phyloP scores from a whole-genome alignment of 2,329 filamentous ascomycete species.

The Neodidymelliopsis sp. region DNA sequence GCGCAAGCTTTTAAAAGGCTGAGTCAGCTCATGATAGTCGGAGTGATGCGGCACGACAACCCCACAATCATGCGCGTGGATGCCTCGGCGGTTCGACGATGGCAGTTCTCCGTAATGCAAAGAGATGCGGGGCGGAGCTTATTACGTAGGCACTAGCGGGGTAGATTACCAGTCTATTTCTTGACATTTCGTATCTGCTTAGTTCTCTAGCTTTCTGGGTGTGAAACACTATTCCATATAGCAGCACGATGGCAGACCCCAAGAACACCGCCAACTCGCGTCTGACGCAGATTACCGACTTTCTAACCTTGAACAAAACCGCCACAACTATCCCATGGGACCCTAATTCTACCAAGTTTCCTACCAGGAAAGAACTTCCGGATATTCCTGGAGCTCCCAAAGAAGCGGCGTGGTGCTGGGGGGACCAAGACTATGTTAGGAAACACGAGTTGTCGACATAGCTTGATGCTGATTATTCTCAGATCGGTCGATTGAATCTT shows the following conservation, averaged over 20 bases:
- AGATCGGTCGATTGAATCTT: slow-evolving; percentile 62
- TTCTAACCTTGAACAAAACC: slow-evolving; percentile 56
- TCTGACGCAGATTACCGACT: slow-evolving; percentile 55
- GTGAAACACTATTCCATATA: background rate
- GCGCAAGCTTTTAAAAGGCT: slow-evolving; percentile 7
- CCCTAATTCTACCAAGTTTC: slow-evolving; percentile 61
- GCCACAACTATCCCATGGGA: slow-evolving; percentile 61
- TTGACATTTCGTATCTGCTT: background rate
- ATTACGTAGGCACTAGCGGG: slow-evolving; percentile 12
- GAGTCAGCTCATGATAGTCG: slow-evolving; percentile 29
- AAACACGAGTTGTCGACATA: background rate
- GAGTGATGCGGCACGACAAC: slow-evolving; percentile 5
- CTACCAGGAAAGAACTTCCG: slow-evolving; percentile 61
- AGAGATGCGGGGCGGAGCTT: slow-evolving; percentile 17
- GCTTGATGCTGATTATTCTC: slow-evolving; percentile 22
- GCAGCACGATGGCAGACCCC: slow-evolving; percentile 41
- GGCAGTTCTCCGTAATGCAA: background rate
- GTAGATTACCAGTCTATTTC: slow-evolving; percentile 3
- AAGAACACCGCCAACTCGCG: slow-evolving; percentile 46
- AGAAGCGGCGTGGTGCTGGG: slow-evolving; percentile 68
- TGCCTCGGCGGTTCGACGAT: slow-evolving; percentile 23
- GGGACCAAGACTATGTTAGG: slow-evolving; percentile 59
- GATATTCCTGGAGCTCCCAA: slow-evolving; percentile 60
- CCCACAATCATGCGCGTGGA: slow-evolving; percentile 14
- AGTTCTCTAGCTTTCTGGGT: too few relatives aligned